These are phyloP conservation scores for Neonectria faginata DNA, from an alignment of 2,329 filamentous ascomycete species.

Conservation along the genomic window DNA sequence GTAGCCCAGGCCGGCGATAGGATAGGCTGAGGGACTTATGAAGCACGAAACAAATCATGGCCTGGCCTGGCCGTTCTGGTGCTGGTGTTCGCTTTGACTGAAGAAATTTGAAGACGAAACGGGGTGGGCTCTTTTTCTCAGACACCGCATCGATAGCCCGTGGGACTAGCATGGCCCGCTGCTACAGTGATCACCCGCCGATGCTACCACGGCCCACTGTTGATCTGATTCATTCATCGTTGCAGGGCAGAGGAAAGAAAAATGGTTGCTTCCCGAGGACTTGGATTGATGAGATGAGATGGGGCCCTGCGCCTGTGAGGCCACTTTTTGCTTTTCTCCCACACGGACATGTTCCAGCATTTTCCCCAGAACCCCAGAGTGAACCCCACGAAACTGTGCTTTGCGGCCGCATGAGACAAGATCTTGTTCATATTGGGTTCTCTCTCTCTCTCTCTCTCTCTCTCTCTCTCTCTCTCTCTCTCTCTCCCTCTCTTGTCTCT, in stretches of 20 bases:
- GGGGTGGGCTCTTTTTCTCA: too few relatives aligned
- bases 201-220: not conserved
- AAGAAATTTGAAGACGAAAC: not conserved
- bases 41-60: not conserved
- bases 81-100: not conserved
- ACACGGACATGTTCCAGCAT: slow-evolving; percentile 25
- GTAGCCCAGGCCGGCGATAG: slow-evolving; percentile 5
- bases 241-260: not conserved
- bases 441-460: too few relatives aligned
- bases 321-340: slow-evolving; percentile 15
- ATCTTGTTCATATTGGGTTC: too few relatives aligned
- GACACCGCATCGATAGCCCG: too few relatives aligned
- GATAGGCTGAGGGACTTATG: slow-evolving; percentile 14
- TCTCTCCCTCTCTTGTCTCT: too few relatives aligned
- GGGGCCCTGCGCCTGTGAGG: slow-evolving; percentile 7
- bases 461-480: too few relatives aligned
- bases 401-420: not conserved
- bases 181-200: not conserved
- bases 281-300: slow-evolving; percentile 17
- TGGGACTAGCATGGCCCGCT: too few relatives aligned
- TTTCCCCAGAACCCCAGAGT: slow-evolving; percentile 26
- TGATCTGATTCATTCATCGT: not conserved
- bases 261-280: slow-evolving; percentile 2
- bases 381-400: slow-evolving; percentile 14
- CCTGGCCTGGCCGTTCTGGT: too few relatives aligned